phyloP scores from a whole-genome alignment of 768 basidiomycete genomes.

The Trametopsis cervina region DNA sequence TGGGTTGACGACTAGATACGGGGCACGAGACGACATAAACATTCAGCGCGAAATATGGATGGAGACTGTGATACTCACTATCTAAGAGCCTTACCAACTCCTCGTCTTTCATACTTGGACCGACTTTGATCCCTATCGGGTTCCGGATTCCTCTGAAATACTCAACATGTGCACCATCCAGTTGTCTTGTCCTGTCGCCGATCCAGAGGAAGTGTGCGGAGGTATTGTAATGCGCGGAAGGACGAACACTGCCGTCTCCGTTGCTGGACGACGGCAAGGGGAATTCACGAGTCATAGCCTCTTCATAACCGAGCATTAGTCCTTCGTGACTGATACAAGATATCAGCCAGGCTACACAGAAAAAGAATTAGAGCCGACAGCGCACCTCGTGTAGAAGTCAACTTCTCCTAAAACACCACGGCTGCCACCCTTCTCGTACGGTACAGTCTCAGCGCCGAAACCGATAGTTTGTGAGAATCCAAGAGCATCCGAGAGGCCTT shows the following conservation, averaged over 20 bases:
- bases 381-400: slow-evolving; percentile 91
- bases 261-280: slow-evolving; percentile 25
- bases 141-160: slow-evolving; percentile 91
- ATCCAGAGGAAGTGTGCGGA: slow-evolving; percentile 97
- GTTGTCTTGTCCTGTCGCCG: slow-evolving; percentile 89
- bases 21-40: neutral
- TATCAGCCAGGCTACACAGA: slow-evolving; percentile 3
- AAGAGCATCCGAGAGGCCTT: slow-evolving; percentile 81
- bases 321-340: slow-evolving; percentile 71
- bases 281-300: slow-evolving; percentile 77
- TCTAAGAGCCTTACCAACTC: slow-evolving; percentile 75
- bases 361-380: no score
- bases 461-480: slow-evolving; percentile 92
- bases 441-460: slow-evolving; percentile 40
- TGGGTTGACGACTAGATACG: slow-evolving; percentile 78
- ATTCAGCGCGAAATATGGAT: neutral
- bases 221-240: slow-evolving; percentile 68
- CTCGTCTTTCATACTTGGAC: slow-evolving; percentile 73
- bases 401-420: slow-evolving; percentile 76
- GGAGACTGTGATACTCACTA: slow-evolving; percentile 43
- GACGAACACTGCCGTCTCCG: slow-evolving; percentile 2
- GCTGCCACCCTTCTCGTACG: slow-evolving; percentile 68
- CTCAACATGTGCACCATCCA: slow-evolving; percentile 92
- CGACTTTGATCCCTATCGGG: slow-evolving; percentile 94
- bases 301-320: slow-evolving; percentile 86